Evolutionary conservation across 2,329 filamentous ascomycete species (phyloP), one percentile per base, ranked within the genome.

Genomic region (Xylaria sp.): DNA sequence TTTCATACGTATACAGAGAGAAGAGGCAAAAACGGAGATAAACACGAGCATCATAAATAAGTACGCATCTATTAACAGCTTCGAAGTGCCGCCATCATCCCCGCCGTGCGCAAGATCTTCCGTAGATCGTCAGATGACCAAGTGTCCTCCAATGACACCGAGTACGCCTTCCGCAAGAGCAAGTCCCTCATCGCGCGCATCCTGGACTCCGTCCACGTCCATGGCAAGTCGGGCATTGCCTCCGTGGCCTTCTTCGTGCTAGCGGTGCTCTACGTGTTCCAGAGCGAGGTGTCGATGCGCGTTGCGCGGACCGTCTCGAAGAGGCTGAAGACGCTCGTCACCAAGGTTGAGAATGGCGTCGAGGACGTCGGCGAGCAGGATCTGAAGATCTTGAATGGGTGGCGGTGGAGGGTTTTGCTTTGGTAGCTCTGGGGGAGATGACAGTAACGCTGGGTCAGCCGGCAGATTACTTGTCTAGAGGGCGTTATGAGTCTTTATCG

Each of bases 251-350:
- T 87, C 70, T 84, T 89, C 37, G 85, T 89, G 2, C 85, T 88
- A 70, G 84, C 86, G 2, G 84, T 87, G 23, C 78, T 89, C 47
- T 88, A 87, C 75, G 83, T 89, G 13, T 89, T 89, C 70, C 83
- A 84, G 73, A 88, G 87, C 74, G 87, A 89, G 76, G 86, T 89
- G 23, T 82, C 84, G 61, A 75, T 89, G 55, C 83, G 86, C 4
- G 86, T 88, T 3, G 86, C 85, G 12, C 82, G 81, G 73, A 88
- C 86, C 3, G 77, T 87, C 21, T 80, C 82, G 35, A 85, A 84
- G 75, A 79, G 86, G 32, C 74, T 88, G 57, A 85, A 83, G 78
- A 81, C 81, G 55, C 80, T 89, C 8, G 78, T 79, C 32, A 75
- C 79, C 27, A 83, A 84, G 73, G 79, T 88, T 18, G 84, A 88